Evolutionary conservation across 2,329 filamentous ascomycete species (phyloP), one percentile per base, ranked within the genome.

Genomic region (Calonectria fujianensis): DNA sequence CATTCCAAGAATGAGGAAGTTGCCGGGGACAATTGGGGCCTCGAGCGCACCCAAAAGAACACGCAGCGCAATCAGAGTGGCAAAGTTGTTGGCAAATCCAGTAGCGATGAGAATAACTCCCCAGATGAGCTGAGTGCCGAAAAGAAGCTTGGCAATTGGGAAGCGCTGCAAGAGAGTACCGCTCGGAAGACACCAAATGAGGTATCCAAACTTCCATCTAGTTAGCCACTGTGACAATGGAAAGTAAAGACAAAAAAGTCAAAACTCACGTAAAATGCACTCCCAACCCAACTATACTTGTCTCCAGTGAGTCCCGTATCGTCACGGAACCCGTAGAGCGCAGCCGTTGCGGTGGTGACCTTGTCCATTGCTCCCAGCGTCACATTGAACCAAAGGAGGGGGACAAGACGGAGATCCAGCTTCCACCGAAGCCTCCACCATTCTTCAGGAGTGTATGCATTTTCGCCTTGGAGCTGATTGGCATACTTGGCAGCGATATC

Each of bases 91-190:
- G 27, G 79, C 77, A 27, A 81, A 82, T 9, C 80, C 82, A 16
- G 78, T 82, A 27, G 72, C 78, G 61, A 82, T 82, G 24, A 83
- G 79, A 31, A 82, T 74, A 3, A 69, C 54, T 5, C 82, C 81
- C 82, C 82, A 83, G 50, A 82, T 37, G 4, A 82, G 69, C 54
- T 80, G 76, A 4, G 76, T 77, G 45, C 61, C 71, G 27, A 73
- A 79, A 57, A 85, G 77, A 31, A 82, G 78, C 63, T 83, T 85
- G 27, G 83, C 84, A 18, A 86, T 78, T 10, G 84, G 84, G 48
- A 85, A 81, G n/a, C 77, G 78, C 71, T 85, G 84, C 18, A 85
- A 76, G 0, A 85, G 72, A 31, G 73, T 77, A 27, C 80, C 80
- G n/a, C 78, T 80, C 18, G 83, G 83, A 11, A 84, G 82, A 59